These are phyloP conservation scores for Blastobotrys aristatus DNA, from an alignment of 1,139 yeast genomes.

Conservation along the genomic window DNA sequence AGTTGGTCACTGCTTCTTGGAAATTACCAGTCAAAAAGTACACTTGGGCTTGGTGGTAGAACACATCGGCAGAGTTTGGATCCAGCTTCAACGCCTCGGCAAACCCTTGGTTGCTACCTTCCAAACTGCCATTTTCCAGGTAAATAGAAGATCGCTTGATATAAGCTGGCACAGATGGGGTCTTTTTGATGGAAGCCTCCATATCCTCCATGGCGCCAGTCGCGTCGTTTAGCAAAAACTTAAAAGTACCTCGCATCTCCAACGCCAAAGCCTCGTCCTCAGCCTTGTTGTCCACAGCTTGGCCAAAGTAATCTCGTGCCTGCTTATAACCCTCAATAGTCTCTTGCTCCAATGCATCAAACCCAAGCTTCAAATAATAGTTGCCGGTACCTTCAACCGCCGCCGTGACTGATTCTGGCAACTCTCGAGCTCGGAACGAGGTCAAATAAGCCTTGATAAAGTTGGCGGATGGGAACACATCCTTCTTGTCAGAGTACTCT, in stretches of 20 bases:
- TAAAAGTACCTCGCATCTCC: conserved; percentile 79
- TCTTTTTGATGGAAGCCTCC: conserved; percentile 56
- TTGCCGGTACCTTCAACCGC: conserved; percentile 57
- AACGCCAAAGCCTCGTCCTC: conserved; percentile 56
- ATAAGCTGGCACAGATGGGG: conserved; percentile 78
- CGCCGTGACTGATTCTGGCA: conserved; percentile 37
- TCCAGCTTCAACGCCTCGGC: conserved; percentile 65
- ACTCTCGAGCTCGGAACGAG: conserved; percentile 47
- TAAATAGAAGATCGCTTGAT: conserved; percentile 78
- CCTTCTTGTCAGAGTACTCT: conserved; percentile 48
- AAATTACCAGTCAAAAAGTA: conserved; percentile 75
- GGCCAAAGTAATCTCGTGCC: conserved; percentile 64
- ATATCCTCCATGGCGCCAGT: conserved; percentile 56
- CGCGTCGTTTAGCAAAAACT: conserved; percentile 74
- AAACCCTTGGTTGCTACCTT: conserved; percentile 64
- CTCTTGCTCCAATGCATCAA: conserved; percentile 57
- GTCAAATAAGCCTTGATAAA: conserved; percentile 83
- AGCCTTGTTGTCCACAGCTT: conserved; percentile 50
- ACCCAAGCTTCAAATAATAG: conserved; percentile 61
- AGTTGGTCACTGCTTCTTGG: conserved; percentile 66
- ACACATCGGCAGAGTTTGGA: conserved; percentile 72
- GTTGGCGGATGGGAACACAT: conserved; percentile 76
- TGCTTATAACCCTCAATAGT: conserved; percentile 67
- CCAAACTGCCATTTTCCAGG: conserved; percentile 65
- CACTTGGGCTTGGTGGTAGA: conserved; percentile 93